These are phyloP conservation scores for Perilla frutescens DNA, from an alignment of 257 asterid species.

Conservation along the genomic window DNA sequence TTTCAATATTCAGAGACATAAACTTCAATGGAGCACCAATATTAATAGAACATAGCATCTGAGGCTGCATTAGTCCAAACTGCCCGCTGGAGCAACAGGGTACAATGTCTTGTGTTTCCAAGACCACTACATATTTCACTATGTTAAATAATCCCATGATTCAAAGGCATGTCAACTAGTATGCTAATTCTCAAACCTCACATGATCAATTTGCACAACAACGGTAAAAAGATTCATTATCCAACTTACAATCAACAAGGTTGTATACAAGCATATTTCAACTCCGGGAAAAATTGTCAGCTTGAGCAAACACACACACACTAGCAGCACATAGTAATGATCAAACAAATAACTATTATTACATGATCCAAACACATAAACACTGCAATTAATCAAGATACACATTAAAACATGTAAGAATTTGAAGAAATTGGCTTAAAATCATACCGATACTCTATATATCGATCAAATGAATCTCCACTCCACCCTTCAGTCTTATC, in stretches of 20 bases:
- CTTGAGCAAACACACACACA: background rate
- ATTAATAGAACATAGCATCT: background rate
- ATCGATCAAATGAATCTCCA: slow-evolving; percentile 82
- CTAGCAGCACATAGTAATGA: background rate
- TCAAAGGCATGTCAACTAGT: background rate
- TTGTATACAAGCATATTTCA: background rate
- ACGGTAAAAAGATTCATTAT: background rate
- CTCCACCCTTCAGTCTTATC: slow-evolving; percentile 85
- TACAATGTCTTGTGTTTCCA: background rate
- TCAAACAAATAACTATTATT: background rate
- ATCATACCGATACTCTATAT: slow-evolving; percentile 61
- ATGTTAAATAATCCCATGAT: background rate
- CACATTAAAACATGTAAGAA: background rate
- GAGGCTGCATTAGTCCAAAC: background rate
- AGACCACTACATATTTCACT: background rate
- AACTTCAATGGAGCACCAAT: background rate
- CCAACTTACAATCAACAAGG: slow-evolving; percentile 12
- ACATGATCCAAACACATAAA: background rate
- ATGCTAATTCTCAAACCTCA: background rate
- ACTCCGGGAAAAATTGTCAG: background rate
- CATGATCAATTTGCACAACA: background rate
- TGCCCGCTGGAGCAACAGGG: background rate
- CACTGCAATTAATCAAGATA: background rate
- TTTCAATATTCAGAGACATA: background rate
- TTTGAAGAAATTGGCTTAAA: slow-evolving; percentile 7